Evolutionary conservation across 2,329 filamentous ascomycete species (phyloP), one percentile per base, ranked within the genome.

Genomic region (Hymenoscyphus occultus): DNA sequence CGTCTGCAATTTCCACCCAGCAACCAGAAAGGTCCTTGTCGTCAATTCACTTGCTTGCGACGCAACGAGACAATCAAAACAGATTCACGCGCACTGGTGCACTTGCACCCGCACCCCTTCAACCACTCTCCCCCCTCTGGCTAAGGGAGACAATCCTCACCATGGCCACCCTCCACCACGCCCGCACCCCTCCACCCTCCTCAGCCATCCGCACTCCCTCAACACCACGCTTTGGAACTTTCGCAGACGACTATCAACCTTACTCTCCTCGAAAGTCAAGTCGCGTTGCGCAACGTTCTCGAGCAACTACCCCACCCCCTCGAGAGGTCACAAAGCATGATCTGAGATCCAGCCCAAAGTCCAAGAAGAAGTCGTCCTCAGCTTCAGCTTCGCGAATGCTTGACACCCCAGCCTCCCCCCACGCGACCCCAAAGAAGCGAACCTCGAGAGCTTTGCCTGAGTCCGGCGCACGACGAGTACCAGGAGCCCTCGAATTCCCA

Each of bases 191-290:
- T 69, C 84, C 88, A 60, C 86, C 86, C 68, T 66, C 73, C 59
- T 80, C 84, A 54, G 78, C 79, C 68, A 78, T 90, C 67, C 86
- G 81, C 74, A 91, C 88, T 59, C 90, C 90, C 67, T 84, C 85
- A 51, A 87, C 90, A 63, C 90, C 90, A 59, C 84, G 84, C 65
- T 84, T 87, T 73, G 90, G 90, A 45, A 59, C 64, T 13, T 86
- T 82, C 72, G 81, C 83, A 70, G 90, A 93, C 77, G 78, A 81
- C 68, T 93, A 88, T 81, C 84, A 91, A 73, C 90, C 90, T 56
- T 93, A 87, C 74, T 86, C 88, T 66, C 87, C 89, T 63, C 85
- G 89, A 76, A 89, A 90, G 72, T 90, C 87, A 3, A 83, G 84
- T 66, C 84, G 89, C 70, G 82, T 91, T 70, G 85, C 82, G 54